These are phyloP conservation scores for Candida insectalens DNA, from an alignment of 805 yeast genomes.

Conservation along the genomic window DNA sequence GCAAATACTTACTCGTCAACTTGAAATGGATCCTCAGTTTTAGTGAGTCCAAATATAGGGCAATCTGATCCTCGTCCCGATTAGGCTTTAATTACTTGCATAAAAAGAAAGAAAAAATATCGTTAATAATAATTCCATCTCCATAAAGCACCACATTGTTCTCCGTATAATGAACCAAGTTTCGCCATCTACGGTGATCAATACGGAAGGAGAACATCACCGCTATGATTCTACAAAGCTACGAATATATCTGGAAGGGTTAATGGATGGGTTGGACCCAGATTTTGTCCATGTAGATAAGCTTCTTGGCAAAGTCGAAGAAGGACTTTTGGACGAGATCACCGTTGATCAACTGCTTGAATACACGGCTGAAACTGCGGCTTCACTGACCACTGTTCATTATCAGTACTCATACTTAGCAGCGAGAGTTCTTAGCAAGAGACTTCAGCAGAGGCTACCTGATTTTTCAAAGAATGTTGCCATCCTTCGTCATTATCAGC, in stretches of 20 bases:
- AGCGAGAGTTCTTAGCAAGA: slow-evolving; percentile 79
- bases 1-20: slow-evolving; percentile 71
- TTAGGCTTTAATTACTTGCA: neutral
- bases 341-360: slow-evolving; percentile 30
- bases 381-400: slow-evolving; percentile 88
- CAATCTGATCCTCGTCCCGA: no score
- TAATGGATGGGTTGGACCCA: neutral
- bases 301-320: slow-evolving; percentile 30
- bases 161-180: no score
- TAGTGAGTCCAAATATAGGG: no score
- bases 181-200: no score
- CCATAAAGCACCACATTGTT: no score
- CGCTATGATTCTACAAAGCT: no score
- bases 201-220: no score
- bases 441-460: slow-evolving; percentile 78
- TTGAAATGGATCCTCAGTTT: slow-evolving; percentile 79
- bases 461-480: slow-evolving; percentile 65
- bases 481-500: slow-evolving; percentile 43
- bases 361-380: slow-evolving; percentile 84
- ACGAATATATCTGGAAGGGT: neutral
- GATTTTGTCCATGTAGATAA: neutral
- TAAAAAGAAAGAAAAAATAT: neutral
- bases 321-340: slow-evolving; percentile 40
- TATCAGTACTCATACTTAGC: slow-evolving; percentile 91
- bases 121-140: no score